A percentile compares a stretch with the other conserved stretches of the same genome.
phyloP scores from a whole-genome alignment of 345 rosid genomes.

The Excoecaria cochinchinensis region DNA sequence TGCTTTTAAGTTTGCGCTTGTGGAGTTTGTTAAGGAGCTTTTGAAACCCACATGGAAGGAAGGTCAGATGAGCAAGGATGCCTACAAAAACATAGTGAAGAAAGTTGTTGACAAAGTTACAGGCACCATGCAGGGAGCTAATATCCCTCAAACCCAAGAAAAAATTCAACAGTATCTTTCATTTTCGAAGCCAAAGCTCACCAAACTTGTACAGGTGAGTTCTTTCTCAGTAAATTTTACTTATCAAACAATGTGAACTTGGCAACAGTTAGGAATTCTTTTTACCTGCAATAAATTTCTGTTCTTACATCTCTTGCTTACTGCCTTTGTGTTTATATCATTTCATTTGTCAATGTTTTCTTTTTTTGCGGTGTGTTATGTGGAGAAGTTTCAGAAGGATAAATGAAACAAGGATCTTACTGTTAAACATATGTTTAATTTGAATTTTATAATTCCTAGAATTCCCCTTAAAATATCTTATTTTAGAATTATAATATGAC shows the following conservation, averaged over 20 bases:
- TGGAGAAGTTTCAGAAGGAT: conserved; percentile 53
- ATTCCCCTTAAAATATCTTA: too few species aligned
- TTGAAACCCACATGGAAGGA: conserved; percentile 94
- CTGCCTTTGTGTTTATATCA: neutral
- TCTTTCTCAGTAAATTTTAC: neutral
- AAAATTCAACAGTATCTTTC: conserved; percentile 84
- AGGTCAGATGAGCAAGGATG: conserved; percentile 84
- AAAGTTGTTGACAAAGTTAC: conserved; percentile 95
- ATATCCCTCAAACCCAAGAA: conserved; percentile 88
- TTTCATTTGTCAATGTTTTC: neutral
- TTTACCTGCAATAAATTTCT: neutral
- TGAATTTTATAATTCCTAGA: too few species aligned
- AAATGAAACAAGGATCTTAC: conserved; percentile 29
- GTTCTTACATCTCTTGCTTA: neutral
- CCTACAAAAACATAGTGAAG: conserved; percentile 90
- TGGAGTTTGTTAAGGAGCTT: conserved; percentile 86
- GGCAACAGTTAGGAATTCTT: neutral
- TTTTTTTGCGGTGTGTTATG: conserved; percentile 23
- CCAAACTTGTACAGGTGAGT: conserved; percentile 90
- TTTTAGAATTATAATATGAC: too few species aligned
- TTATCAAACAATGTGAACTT: neutral
- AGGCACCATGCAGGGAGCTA: conserved; percentile 60
- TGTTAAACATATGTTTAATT: too few species aligned
- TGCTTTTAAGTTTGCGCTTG: conserved; percentile 84
- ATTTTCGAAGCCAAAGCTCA: conserved; percentile 77